Evolutionary conservation across 139 green algal genomes (phyloP).

Genomic region (Monoraphidium neglectum): DNA sequence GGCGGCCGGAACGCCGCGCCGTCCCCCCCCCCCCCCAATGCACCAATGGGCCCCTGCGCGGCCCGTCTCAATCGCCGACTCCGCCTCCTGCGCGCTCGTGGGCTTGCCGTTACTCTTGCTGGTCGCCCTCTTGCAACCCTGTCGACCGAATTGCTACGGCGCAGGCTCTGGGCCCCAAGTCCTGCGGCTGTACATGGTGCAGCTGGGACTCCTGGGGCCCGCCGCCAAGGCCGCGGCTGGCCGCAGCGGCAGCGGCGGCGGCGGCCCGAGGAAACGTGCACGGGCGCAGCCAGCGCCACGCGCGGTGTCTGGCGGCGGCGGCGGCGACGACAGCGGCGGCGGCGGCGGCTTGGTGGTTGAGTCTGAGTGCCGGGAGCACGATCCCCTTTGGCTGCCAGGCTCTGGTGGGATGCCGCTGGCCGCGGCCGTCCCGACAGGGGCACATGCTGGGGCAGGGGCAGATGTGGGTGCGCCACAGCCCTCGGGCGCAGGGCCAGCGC

Average conservation of each 20-base stretch:
- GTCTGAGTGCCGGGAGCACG: background rate
- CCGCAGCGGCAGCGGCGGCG: background rate
- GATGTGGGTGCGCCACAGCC: background rate
- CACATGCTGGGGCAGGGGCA: background rate
- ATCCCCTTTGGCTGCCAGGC: background rate
- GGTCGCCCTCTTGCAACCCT: no score
- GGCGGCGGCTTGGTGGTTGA: no score
- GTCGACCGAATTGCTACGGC: no score
- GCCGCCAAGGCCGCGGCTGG: background rate
- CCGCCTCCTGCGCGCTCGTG: no score
- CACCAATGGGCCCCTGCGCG: no score
- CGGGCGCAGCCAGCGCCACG: background rate
- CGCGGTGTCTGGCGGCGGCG: background rate
- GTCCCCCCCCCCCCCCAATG: no score
- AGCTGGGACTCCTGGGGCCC: constrained; percentile 19
- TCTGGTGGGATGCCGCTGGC: constrained; percentile 1
- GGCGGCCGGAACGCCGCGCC: no score
- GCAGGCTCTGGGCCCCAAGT: no score
- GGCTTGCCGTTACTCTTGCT: no score
- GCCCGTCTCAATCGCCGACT: no score
- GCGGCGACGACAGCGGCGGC: constrained; percentile 12
- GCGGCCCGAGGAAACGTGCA: background rate
- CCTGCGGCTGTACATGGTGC: constrained; percentile 26
- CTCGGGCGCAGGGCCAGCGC: background rate
- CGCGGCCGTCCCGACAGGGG: background rate